Evolutionary conservation across 495 filamentous ascomycete species (phyloP), one percentile per base, ranked within the genome.

Genomic region (Xanthoparmelia taractica): DNA sequence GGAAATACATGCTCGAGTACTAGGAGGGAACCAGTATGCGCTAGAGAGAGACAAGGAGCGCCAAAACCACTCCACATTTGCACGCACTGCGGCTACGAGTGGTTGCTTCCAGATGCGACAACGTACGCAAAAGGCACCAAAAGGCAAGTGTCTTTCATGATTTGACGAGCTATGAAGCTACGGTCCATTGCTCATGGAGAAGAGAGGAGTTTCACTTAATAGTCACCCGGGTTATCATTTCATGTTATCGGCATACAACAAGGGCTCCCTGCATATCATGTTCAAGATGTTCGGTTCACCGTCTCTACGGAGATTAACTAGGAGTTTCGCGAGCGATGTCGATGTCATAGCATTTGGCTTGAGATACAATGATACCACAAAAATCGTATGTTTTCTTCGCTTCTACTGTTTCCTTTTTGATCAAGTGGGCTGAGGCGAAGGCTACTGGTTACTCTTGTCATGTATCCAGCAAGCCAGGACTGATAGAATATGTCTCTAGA

Each of bases 311-410:
- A 61, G 48, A 29, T 57, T n/a, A 27, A 36, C 47, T 23, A 52
- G 58, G 50, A 55, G 43, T 57, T 48, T 34, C 34, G 48, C 29
- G 59, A 27, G 20, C 36, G 58, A 60, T 65, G 40, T 61, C 41
- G 25, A 31, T 29, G 48, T 31, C 38, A 15, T 12, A 2, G 38
- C 20, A 29, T 13, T 40, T 52, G 52, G 34, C 55, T 65, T 33
- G 40, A 40, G 58, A 60, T 60, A 57, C 52, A n/a, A 65, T 54
- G 63, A 65, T 65, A 65, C 63, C 63, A 65, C 38, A 65, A 65
- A 65, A 64, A 57, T 64, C 50, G 55, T 50, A 41, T 54, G 58
- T 58, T 45, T 45, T 38, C 25, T 59, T 58, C 27, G 52, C 20
- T 63, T 48, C 27, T 36, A 40, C 27, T 31, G 27, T 37, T 33